Base-by-base conservation (phyloP, 2,329 filamentous ascomycete species). In the Amauroascus verrucosus region DNA sequence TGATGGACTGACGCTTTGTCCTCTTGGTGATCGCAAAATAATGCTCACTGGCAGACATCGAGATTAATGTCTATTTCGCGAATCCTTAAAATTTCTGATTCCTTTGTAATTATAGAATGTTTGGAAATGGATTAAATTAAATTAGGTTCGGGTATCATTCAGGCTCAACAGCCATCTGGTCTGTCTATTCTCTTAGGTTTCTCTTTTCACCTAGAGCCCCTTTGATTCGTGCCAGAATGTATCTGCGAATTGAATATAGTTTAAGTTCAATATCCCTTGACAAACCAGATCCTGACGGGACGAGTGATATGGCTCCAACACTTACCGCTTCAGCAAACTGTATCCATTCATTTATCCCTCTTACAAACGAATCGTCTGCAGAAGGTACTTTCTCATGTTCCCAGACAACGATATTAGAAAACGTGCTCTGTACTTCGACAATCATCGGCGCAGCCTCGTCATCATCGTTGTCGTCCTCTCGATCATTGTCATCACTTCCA, bases 351-450 rank as follows among this genome's bases (percentile, higher is more conserved):
- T 84, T 78, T 41, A 95, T 72, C 0, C 84, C 82, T 65, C 85
- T 84, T 3, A 87, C 74, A 65, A 88, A 93, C 1, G 78, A 74
- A 68, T 95, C 88, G 26, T 75, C 74, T 0, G 75, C 75, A 56
- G 84, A 81, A 5, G 82, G 82, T 48, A 80, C 61, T 0, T 72
- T 68, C 60, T 93, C 89, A 66, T 95, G 89, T 0, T 80, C 83
- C 90, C 90, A 97, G n/a, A 95, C 77, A 2, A 88, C 71, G 48
- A 95, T 67, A 52, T 85, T 76, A 6, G 88, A 81, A 64, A 96
- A 96, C 14, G 75, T 75, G 1, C 81, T 82, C 18, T 82, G 74
- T 41, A 80, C 73, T 48, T 85, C 77, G 60, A 91, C 41, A 14
- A 55, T 70, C 18, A 74, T 75, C 8, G 81, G 77, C 1, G 78